phyloP scores from a whole-genome alignment of 352 stramenopile species.

The Pythium rishiriense region DNA sequence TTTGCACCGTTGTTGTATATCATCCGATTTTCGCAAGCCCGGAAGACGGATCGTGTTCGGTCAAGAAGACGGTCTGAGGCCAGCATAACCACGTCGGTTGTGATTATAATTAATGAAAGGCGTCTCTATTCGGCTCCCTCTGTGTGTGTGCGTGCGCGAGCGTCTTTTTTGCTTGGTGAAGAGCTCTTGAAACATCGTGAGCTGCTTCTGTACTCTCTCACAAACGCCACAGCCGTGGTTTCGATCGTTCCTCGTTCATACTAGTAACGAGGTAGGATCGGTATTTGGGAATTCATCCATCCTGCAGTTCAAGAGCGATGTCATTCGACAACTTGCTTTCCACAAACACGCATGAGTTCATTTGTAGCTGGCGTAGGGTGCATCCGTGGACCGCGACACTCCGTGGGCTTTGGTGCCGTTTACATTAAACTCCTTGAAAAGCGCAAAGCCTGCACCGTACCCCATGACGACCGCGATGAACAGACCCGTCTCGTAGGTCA shows the following conservation, averaged over 20 bases:
- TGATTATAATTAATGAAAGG: too few species aligned
- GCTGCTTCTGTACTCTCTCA: slow-evolving; percentile 92
- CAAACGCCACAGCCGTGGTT: slow-evolving; percentile 61
- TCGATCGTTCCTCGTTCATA: too few species aligned
- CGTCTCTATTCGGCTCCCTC: too few species aligned
- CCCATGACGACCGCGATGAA: slow-evolving; percentile 72
- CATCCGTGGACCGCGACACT: slow-evolving; percentile 32
- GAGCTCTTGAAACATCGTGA: slow-evolving; percentile 93
- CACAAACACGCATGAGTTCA: too few species aligned
- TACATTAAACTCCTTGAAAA: slow-evolving; percentile 74
- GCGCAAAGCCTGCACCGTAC: slow-evolving; percentile 64
- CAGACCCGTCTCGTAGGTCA: slow-evolving; percentile 79
- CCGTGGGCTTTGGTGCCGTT: slow-evolving; percentile 71
- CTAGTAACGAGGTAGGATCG: too few species aligned
- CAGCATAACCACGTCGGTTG: slow-evolving; percentile 4
- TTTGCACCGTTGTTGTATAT: slow-evolving; percentile 4
- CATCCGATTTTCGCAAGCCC: background rate
- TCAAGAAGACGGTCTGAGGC: slow-evolving; percentile 27
- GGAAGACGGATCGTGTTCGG: slow-evolving; percentile 1
- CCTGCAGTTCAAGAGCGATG: too few species aligned
- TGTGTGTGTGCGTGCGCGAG: too few species aligned
- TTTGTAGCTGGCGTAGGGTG: too few species aligned
- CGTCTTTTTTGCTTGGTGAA: slow-evolving; percentile 68
- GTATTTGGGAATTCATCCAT: too few species aligned
- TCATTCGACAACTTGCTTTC: too few species aligned